Evolutionary conservation across 2,329 filamentous ascomycete species (phyloP).

Genomic region (Coleophoma crateriformis): DNA sequence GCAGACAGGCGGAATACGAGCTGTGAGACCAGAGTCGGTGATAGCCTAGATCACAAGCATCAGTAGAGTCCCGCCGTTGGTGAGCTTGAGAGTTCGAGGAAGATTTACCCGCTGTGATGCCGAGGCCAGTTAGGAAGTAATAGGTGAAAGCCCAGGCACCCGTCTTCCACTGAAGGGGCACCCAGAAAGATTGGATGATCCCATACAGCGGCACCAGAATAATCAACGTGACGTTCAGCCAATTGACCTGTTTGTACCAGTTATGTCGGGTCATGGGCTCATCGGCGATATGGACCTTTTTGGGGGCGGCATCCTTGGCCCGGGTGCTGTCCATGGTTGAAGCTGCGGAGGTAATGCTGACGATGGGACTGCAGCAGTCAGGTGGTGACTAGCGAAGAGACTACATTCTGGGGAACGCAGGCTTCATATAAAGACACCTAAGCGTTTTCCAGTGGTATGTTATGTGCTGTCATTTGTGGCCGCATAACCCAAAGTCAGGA

Average conservation of each 20-base stretch:
- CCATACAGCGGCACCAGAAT: conserved; percentile 68
- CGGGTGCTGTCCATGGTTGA: neutral
- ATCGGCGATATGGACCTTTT: conserved; percentile 80
- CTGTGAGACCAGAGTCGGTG: conserved; percentile 80
- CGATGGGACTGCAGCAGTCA: neutral
- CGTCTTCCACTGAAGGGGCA: conserved; percentile 64
- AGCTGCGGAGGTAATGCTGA: neutral
- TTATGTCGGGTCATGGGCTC: conserved; percentile 70
- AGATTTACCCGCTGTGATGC: conserved; percentile 64
- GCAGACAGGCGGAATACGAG: conserved; percentile 69
- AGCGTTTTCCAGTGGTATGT: neutral
- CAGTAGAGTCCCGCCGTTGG: neutral
- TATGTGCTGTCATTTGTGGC: conserved; percentile 1
- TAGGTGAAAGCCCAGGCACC: conserved; percentile 66
- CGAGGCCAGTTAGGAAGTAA: conserved; percentile 75
- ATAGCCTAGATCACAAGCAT: conserved; percentile 44
- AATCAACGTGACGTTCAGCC: conserved; percentile 78
- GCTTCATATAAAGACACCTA: neutral
- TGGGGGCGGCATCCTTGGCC: conserved; percentile 35
- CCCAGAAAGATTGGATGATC: conserved; percentile 67
- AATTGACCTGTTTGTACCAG: conserved; percentile 87
- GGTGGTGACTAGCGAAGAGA: neutral
- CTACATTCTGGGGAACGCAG: neutral
- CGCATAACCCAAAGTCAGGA: neutral
- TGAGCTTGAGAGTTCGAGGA: neutral